Base-by-base conservation (phyloP, 805 yeast genomes). In the Starmerella stellata region DNA sequence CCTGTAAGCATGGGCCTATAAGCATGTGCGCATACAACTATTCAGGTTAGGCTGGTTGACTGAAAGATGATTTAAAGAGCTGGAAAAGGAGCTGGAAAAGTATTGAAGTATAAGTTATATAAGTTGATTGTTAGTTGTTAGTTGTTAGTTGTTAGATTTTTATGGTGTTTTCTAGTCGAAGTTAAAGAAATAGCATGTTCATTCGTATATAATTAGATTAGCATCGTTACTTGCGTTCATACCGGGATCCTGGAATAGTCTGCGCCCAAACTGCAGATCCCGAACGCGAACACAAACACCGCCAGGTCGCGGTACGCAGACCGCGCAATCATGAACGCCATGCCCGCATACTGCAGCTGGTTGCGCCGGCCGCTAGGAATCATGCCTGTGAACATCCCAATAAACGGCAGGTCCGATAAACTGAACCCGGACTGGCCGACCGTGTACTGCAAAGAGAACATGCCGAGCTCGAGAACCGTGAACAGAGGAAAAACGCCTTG, bases 271-370 rank as follows among this genome's bases (percentile, higher is more conserved):
- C 39, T 38, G 2, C 35, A 29, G n/a, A 44, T 29, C 19, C 55
- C 54, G 30, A 48, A 46, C 9, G 52, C 44, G 44, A 57, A 52
- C 35, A 57, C 36, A 1, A 48, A 44, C 25, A 55, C 34, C 19
- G 53, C 46, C 13, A 52, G 30, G 40, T 55, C 60, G 30, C 42
- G 39, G 44, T 48, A 49, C 19, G 49, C 45, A 36, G 38, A 18
- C 27, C 48, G 34, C 38, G 35, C 30, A 17, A 43, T 37, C 23
- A 21, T 37, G 30, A 49, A n/a, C 39, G 43, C 29, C 35, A 44
- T 19, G 36, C 41, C 42, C 32, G 46, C 43, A 39, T 40, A 13
- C 43, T 45, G 14, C 37, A 53, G 33, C 39, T 52, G 53, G 16
- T 42, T 38, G 25, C 47, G 44, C 36, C 52, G 50, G 13, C 48